Evolutionary conservation across 2,329 filamentous ascomycete species (phyloP), one percentile per base, ranked within the genome.

Genomic region (Fusarium foetens): DNA sequence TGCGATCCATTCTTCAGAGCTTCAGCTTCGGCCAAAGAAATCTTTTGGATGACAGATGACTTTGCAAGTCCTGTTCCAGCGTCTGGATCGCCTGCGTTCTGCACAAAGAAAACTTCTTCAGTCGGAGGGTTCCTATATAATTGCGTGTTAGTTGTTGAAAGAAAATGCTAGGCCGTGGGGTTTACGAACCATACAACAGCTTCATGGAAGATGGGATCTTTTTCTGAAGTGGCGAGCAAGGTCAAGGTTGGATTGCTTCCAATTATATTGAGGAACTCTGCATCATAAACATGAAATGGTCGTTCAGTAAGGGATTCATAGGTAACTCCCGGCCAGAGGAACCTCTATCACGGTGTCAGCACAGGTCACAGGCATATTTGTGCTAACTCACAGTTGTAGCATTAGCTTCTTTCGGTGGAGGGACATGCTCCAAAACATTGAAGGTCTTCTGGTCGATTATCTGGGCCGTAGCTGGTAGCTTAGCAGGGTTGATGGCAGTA

Each of bases 21-120:
- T n/a, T 82, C 78, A 4, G 84, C 84, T 25, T 87, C 81, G 0
- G 75, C 65, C 3, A 88, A 74, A 0, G 83, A 82, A 33, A 88
- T 86, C 78, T 87, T 88, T 48, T 84, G 81, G 35, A 88, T 82
- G 35, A 86, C 81, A 35, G 83, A 82, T 1, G 86, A 88, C 74
- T 87, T 88, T 57, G 84, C 82, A 2, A 88, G 76, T 0, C 86
- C 83, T 0, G 86, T 88, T 3, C 86, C 86, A 7, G 86, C 83
- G 12, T 79, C 84, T 0, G 67, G 71, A 1, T 82, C 80, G 0
- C 86, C 86, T 0, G 86, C 86, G 46, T 86, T 87, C 61, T 88
- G 86, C 1, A 84, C 85, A 43, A 89, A 89, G 71, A 88, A 88
- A 43, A 88, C 80, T 66, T 88, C 86, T 25, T 88, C 83, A 0